A percentile compares a stretch with the other conserved stretches of the same genome.
Conservation (phyloP, 225 moss, liverwort and hornwort species). For the Neckera pumila region DNA sequence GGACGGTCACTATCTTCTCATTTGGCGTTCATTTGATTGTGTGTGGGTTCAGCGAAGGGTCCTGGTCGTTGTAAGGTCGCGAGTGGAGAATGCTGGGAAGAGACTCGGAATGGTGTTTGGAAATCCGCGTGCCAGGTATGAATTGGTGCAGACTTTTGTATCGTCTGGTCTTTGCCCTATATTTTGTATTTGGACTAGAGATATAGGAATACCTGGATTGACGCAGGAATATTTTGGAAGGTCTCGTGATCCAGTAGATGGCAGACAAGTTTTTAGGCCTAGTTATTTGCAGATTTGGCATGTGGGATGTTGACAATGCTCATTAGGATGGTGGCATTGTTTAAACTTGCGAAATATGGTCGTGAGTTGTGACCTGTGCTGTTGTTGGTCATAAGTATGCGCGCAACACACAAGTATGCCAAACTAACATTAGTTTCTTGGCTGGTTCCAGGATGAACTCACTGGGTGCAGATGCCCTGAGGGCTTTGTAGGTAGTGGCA, state of each 20-base stretch:
- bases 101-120: neutral
- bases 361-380: neutral
- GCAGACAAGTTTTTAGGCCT: no score
- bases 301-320: no score
- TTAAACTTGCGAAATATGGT: neutral
- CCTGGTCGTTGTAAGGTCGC: slow-evolving; percentile 70
- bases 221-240: neutral
- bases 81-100: slow-evolving; percentile 72
- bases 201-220: neutral
- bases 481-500: slow-evolving; percentile 53
- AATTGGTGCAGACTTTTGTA: neutral
- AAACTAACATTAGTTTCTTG: neutral
- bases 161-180: neutral
- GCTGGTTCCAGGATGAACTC: neutral
- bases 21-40: neutral
- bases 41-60: slow-evolving; percentile 28
- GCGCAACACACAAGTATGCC: no score
- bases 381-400: neutral
- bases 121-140: slow-evolving; percentile 54
- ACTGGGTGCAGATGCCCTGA: slow-evolving; percentile 59
- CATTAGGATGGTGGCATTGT: neutral
- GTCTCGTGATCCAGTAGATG: neutral
- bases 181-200: neutral
- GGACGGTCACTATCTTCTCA: neutral
- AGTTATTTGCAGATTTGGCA: neutral